Conservation (phyloP, 1,139 yeast genomes). For the Saccharomyces uvarum region DNA sequence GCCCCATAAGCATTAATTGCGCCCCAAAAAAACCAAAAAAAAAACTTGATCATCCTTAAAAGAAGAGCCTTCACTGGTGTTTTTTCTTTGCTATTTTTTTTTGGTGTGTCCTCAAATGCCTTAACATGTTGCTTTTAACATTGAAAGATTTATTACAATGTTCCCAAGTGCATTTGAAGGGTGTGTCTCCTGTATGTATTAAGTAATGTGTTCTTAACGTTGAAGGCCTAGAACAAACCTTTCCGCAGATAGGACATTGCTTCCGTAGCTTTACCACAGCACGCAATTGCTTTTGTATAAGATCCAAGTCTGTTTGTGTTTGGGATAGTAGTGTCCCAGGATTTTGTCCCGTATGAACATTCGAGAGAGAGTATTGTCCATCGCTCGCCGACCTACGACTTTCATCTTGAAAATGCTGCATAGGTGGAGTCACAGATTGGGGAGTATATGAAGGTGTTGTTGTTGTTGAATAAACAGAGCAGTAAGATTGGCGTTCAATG, state of each 20-base stretch:
- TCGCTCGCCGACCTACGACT: background rate
- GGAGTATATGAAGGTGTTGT: background rate
- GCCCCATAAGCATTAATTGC: background rate
- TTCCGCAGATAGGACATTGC: constrained; percentile 60
- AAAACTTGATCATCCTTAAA: too few relatives aligned
- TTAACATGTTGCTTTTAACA: constrained; percentile 72
- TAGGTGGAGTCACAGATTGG: background rate
- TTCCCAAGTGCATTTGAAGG: constrained; percentile 64
- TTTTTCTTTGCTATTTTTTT: constrained; percentile 13
- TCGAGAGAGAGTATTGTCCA: background rate
- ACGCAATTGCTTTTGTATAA: background rate
- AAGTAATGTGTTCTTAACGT: constrained; percentile 75
- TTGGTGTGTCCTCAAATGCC: constrained; percentile 63
- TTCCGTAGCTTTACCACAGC: constrained; percentile 12
- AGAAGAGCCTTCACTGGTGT: background rate
- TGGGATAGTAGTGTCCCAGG: background rate
- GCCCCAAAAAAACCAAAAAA: background rate
- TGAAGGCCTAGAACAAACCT: constrained; percentile 77
- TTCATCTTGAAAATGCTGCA: background rate
- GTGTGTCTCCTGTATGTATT: constrained; percentile 85
- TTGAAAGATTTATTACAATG: constrained; percentile 68
- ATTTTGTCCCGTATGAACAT: background rate
- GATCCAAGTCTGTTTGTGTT: background rate
- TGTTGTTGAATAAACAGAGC: background rate
- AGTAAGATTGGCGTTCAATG: background rate